A percentile compares a stretch with the other conserved stretches of the same genome.
Evolutionary conservation across 164 flowering plant genomes (phyloP).

Genomic region (Berberis thunbergii): DNA sequence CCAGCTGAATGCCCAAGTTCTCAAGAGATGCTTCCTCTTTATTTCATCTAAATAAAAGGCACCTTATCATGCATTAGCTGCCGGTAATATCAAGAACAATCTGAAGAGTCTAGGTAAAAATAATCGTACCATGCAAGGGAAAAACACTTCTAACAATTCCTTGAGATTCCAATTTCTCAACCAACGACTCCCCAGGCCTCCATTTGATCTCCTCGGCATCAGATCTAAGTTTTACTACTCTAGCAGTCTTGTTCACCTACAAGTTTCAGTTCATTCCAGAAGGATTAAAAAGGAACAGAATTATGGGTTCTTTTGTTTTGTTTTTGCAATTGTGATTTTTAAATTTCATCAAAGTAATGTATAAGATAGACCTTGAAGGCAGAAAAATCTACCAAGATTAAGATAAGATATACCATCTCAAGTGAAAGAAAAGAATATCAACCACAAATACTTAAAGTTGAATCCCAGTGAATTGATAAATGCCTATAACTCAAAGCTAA

Average conservation of each 20-base stretch:
- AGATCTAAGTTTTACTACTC: slow-evolving; percentile 27
- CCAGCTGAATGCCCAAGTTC: slow-evolving; percentile 83
- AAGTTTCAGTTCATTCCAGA: slow-evolving; percentile 1
- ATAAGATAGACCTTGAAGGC: too few species aligned
- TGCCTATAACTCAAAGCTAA: too few species aligned
- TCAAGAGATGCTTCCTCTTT: slow-evolving; percentile 66
- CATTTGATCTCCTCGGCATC: slow-evolving; percentile 39
- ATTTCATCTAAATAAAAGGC: slow-evolving; percentile 47
- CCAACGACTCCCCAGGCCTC: slow-evolving; percentile 59
- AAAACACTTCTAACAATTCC: slow-evolving; percentile 67
- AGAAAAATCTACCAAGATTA: too few species aligned
- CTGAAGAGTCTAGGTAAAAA: slow-evolving; percentile 3
- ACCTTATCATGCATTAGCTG: slow-evolving; percentile 6
- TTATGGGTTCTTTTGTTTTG: too few species aligned
- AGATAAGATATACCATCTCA: too few species aligned
- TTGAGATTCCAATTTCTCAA: slow-evolving; percentile 47
- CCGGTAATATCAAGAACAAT: slow-evolving; percentile 2
- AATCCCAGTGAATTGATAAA: too few species aligned
- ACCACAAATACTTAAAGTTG: too few species aligned
- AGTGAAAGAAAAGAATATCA: too few species aligned
- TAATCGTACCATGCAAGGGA: slow-evolving; percentile 76
- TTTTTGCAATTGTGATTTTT: too few species aligned
- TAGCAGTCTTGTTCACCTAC: slow-evolving; percentile 52
- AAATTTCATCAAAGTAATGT: too few species aligned
- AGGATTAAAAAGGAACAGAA: background rate